Evolutionary conservation across 208 protist species (phyloP).

Genomic region (Wallacemonas sp.): DNA sequence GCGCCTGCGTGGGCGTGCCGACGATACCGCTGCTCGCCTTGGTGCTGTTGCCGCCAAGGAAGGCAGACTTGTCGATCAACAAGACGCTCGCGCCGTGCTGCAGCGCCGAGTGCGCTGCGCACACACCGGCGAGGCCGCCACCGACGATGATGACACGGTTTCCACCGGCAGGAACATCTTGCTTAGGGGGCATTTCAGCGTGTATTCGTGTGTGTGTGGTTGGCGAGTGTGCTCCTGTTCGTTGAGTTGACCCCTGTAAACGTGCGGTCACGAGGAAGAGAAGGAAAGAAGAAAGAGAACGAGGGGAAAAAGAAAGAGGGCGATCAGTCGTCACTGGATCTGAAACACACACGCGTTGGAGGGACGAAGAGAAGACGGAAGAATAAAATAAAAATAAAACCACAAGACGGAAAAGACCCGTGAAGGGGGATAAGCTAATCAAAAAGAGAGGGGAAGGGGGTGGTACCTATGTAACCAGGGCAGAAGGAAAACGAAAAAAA

Average conservation of each 20-base stretch:
- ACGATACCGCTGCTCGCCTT: slow-evolving; percentile 95
- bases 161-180: slow-evolving; percentile 9
- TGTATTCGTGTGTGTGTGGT: background rate
- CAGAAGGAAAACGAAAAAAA: slow-evolving; percentile 7
- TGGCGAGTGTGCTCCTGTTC: background rate
- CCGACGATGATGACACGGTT: slow-evolving; percentile 60
- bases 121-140: slow-evolving; percentile 62
- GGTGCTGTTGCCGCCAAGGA: slow-evolving; percentile 74
- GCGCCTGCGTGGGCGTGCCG: slow-evolving; percentile 68
- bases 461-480: too few species aligned
- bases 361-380: too few species aligned
- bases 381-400: slow-evolving; percentile 11
- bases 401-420: background rate
- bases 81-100: slow-evolving; percentile 63
- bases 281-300: too few species aligned
- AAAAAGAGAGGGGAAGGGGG: background rate
- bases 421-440: slow-evolving; percentile 4
- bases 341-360: too few species aligned
- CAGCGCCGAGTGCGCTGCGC: slow-evolving; percentile 41
- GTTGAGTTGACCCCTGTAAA: background rate
- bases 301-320: too few species aligned
- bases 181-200: slow-evolving; percentile 4
- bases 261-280: background rate
- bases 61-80: slow-evolving; percentile 90
- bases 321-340: too few species aligned